These are phyloP conservation scores for Aspergillus viridinutans DNA, from an alignment of 2,329 filamentous ascomycete species.

Conservation along the genomic window DNA sequence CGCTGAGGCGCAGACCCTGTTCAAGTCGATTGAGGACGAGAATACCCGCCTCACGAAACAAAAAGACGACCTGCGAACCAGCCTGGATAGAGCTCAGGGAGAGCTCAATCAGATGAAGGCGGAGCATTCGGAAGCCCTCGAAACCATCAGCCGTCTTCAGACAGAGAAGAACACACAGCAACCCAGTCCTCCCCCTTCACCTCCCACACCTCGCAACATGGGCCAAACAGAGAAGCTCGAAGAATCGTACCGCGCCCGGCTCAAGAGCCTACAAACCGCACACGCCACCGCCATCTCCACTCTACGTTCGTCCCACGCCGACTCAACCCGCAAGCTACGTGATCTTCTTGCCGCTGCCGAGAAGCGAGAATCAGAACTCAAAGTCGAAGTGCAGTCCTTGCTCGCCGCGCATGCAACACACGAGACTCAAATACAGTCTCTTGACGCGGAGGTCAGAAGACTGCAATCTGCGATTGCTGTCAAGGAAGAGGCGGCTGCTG, in stretches of 20 bases:
- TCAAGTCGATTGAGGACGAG: constrained; percentile 37
- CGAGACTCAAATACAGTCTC: constrained; percentile 22
- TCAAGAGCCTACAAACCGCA: constrained; percentile 33
- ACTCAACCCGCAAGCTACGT: constrained; percentile 34
- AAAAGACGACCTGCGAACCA: constrained; percentile 32
- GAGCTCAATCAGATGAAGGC: constrained; percentile 28
- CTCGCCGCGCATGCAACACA: constrained; percentile 20
- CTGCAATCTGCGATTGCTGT: constrained; percentile 33
- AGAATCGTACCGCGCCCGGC: constrained; percentile 32
- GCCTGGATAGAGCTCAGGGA: constrained; percentile 27
- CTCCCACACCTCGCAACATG: constrained; percentile 14
- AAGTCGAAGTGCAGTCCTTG: constrained; percentile 27
- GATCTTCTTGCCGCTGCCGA: constrained; percentile 31
- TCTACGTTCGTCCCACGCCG: constrained; percentile 35
- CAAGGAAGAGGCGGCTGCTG: constrained; percentile 39
- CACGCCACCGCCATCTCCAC: constrained; percentile 35
- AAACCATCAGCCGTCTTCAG: constrained; percentile 28
- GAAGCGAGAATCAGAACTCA: constrained; percentile 31
- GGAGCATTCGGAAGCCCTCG: constrained; percentile 28
- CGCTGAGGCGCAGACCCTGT: constrained; percentile 33
- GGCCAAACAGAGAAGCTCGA: constrained; percentile 20
- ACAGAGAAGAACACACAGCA: constrained; percentile 25
- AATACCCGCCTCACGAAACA: constrained; percentile 34
- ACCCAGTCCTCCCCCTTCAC: constrained; percentile 29
- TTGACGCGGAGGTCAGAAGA: constrained; percentile 30